Conservation (phyloP, 2,329 filamentous ascomycete species). For the Cytospora piceae region DNA sequence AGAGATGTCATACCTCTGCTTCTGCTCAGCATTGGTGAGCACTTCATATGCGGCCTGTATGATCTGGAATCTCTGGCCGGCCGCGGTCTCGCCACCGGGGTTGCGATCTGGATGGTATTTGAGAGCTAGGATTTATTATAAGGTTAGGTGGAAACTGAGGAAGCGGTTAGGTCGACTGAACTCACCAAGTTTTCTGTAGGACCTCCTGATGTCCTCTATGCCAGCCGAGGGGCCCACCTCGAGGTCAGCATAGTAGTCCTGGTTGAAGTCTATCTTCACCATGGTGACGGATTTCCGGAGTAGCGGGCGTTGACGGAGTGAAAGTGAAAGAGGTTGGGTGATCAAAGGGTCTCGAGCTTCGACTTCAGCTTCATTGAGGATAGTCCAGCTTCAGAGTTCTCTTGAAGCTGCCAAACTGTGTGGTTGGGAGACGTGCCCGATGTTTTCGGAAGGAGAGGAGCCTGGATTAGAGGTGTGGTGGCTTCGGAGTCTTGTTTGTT, state of each 20-base stretch:
- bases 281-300: conserved; percentile 53
- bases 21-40: conserved; percentile 54
- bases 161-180: conserved; percentile 18
- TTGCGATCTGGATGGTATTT: conserved; percentile 91
- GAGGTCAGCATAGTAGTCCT: conserved; percentile 86
- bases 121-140: conserved; percentile 59
- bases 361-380: conserved; percentile 18
- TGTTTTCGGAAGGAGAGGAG: neutral
- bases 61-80: conserved; percentile 80
- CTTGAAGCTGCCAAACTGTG: conserved; percentile 2
- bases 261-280: conserved; percentile 69
- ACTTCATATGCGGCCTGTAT: conserved; percentile 88
- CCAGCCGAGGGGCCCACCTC: conserved; percentile 69
- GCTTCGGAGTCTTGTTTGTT: neutral
- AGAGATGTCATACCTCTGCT: conserved; percentile 53
- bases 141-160: conserved; percentile 31
- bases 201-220: conserved; percentile 78
- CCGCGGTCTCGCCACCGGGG: conserved; percentile 77
- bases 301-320: neutral
- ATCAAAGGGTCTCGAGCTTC: conserved; percentile 3
- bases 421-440: neutral
- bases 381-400: neutral
- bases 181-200: conserved; percentile 80
- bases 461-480: neutral
- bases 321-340: conserved; percentile 5